A percentile compares a stretch with the other conserved stretches of the same genome.
Conservation (phyloP, 2,329 filamentous ascomycete genomes). For the Dothideomycetes sp. region DNA sequence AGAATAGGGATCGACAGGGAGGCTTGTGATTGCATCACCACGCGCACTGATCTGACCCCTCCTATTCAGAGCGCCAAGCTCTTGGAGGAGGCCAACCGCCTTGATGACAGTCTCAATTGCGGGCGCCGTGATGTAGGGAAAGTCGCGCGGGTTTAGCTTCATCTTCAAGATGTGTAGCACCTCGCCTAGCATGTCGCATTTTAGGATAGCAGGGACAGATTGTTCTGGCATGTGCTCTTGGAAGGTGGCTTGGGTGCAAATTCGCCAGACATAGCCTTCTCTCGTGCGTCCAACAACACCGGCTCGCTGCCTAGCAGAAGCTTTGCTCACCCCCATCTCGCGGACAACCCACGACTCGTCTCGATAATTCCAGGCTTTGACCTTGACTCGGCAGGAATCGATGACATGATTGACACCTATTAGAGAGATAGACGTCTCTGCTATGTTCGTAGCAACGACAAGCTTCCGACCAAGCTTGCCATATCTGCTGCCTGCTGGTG, state of each 20-base stretch:
- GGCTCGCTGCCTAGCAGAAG: background rate
- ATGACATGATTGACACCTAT: background rate
- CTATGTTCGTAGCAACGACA: conserved; percentile 90
- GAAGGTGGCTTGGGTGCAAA: background rate
- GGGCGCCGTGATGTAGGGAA: background rate
- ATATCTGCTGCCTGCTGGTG: conserved; percentile 61
- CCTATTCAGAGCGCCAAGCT: background rate
- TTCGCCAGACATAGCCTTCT: background rate
- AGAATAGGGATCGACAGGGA: background rate
- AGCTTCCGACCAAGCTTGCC: conserved; percentile 1
- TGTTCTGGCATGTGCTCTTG: background rate
- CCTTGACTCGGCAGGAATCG: background rate
- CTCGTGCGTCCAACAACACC: background rate
- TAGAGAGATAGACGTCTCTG: conserved; percentile 42
- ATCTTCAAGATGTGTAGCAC: background rate
- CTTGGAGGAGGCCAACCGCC: background rate
- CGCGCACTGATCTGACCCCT: background rate
- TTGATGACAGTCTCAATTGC: background rate
- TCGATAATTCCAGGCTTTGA: background rate
- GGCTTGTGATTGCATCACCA: background rate
- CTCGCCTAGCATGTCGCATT: background rate
- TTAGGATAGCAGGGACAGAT: background rate
- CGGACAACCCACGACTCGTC: background rate
- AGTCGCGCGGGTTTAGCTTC: background rate
- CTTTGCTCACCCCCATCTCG: background rate